Percentiles rank a stretch among this genome's conserved stretches.
Conservation (phyloP, 805 yeast genomes). For the Kurtzmaniella fragi region DNA sequence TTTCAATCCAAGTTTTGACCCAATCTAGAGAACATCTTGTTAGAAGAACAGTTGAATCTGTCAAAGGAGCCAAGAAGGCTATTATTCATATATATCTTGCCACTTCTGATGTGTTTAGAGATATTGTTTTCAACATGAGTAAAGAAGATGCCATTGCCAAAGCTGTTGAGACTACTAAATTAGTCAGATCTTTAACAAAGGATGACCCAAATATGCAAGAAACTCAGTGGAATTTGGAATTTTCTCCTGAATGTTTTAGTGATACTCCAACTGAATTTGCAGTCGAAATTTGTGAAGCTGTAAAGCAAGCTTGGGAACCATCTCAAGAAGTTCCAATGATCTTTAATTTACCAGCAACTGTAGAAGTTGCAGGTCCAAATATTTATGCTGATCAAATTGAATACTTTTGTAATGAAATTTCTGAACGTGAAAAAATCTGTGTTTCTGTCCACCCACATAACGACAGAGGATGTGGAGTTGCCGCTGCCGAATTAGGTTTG, state of each 20-base stretch:
- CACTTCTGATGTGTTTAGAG: conserved; percentile 68
- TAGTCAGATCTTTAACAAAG: conserved; percentile 64
- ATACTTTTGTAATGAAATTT: conserved; percentile 56
- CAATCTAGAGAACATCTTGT: conserved; percentile 76
- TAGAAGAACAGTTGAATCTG: conserved; percentile 63
- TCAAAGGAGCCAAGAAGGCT: conserved; percentile 71
- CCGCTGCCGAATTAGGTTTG: conserved; percentile 78
- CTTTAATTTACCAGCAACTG: conserved; percentile 82
- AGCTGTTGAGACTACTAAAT: conserved; percentile 59
- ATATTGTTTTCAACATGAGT: conserved; percentile 62
- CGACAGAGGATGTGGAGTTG: conserved; percentile 87
- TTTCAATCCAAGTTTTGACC: conserved; percentile 67
- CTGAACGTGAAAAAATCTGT: conserved; percentile 65
- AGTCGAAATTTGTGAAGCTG: conserved; percentile 66
- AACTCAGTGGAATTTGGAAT: conserved; percentile 72
- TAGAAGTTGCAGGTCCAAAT: conserved; percentile 76
- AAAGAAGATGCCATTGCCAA: conserved; percentile 53
- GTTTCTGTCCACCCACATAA: conserved; percentile 80
- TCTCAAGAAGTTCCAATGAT: conserved; percentile 60
- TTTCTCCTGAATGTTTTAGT: conserved; percentile 76
- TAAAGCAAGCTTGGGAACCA: conserved; percentile 72
- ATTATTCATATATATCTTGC: conserved; percentile 75
- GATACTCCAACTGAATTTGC: conserved; percentile 65
- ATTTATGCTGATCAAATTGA: conserved; percentile 83
- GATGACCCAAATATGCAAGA: conserved; percentile 50